Evolutionary conservation across 352 stramenopile species (phyloP), one percentile per base, ranked within the genome.

Genomic region (Pythium phragmiticola): DNA sequence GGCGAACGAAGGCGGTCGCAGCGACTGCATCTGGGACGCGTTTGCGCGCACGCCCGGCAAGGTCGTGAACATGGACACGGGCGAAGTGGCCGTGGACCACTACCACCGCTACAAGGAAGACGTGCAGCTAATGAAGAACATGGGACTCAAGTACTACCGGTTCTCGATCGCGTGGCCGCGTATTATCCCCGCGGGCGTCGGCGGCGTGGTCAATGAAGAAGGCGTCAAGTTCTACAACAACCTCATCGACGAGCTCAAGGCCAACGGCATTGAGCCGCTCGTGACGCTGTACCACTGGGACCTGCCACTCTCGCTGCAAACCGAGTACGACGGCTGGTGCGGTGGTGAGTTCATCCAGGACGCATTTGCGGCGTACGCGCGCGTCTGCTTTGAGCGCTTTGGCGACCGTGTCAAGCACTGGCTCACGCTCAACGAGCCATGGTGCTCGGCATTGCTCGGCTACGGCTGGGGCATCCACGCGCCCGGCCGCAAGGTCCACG

Each of bases 261-360:
- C 47, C 12, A 76, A 75, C 34, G 75, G 76, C 52, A 97, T 99
- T 52, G 72, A 80, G 47, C 92, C 95, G 23, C 81, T 95, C 42
- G 82, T 98, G 7, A 98, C 95, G n/a, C 68, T 99, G 5, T 98
- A 98, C 70, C 96, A 99, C 73, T 98, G 96, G 96, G 96, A 98
- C 92, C 68, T 98, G 13, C 96, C 96, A 6, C 73, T 93, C 50
- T 64, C 48, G 26, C 66, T 98, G 6, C 63, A 70, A 46, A 77
- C 87, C 23, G 73, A 87, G 53, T 87, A 91, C 49, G 56, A 66
- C 51, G 94, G 92, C 39, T 90, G 76, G 75, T 4, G 17, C 82
- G 75, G 60, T 26, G 45, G 61, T 8, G 68, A 79, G 4, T 28
- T 90, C 96, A 80, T 89, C 30, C 64, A 91, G 23, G 36, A 73